Percentiles rank a stretch among this genome's conserved stretches.
Evolutionary conservation across 1,139 yeast species (phyloP).

Genomic region (Debaryomyces nepalensis): DNA sequence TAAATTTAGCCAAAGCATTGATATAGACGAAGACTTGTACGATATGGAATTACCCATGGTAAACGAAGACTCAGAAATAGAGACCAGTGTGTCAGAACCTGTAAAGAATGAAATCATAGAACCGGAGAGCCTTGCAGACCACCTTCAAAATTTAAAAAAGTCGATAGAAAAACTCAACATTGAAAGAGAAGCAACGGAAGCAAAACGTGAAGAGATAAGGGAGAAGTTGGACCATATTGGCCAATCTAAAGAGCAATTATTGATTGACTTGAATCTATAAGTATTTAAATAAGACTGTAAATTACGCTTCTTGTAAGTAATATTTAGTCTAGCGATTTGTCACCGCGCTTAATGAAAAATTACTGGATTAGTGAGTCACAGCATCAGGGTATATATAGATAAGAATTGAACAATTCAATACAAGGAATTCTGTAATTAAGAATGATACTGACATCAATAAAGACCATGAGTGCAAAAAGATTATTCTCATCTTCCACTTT

Average conservation of each 20-base stretch:
- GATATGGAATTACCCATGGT: conserved; percentile 28
- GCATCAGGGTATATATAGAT: conserved; percentile 6
- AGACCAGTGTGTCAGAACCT: conserved; percentile 1
- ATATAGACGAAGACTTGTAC: conserved; percentile 24
- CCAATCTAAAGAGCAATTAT: conserved; percentile 1
- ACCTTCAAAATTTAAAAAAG: conserved; percentile 3
- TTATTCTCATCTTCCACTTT: conserved; percentile 7
- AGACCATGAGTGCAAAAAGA: conserved; percentile 12
- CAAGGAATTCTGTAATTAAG: conserved; percentile 3
- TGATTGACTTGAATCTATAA: conserved; percentile 4
- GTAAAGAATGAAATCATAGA: neutral
- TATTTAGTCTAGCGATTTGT: conserved; percentile 17
- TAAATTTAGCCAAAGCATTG: conserved; percentile 1
- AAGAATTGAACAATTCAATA: conserved; percentile 6
- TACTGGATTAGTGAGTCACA: conserved; percentile 30
- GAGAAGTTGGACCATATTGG: neutral
- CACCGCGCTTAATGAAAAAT: conserved; percentile 29
- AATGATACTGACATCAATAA: conserved; percentile 7
- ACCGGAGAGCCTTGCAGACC: neutral
- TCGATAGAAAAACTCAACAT: neutral
- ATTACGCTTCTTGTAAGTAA: conserved; percentile 4
- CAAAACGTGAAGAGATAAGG: neutral
- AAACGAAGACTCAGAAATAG: conserved; percentile 8
- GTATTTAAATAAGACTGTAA: neutral
- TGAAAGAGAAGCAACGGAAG: neutral